phyloP scores from a whole-genome alignment of 1,284 basidiomycete genomes.

The Trichosporon faecale region DNA sequence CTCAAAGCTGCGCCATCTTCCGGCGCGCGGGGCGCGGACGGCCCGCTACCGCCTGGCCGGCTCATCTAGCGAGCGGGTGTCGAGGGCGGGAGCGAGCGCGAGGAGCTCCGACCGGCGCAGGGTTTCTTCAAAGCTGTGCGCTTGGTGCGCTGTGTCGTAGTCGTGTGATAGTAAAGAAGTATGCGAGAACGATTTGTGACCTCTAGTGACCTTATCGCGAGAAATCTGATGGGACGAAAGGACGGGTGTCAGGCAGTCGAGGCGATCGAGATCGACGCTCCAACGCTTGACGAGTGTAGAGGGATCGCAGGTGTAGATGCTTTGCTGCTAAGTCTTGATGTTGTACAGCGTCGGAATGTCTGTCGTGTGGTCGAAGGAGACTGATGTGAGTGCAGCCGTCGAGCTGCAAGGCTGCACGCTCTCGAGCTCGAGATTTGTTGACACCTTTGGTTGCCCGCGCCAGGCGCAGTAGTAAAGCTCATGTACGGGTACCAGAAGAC shows the following conservation, averaged over 20 bases:
- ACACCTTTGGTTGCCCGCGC: background rate
- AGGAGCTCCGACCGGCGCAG: background rate
- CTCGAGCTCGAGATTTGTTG: background rate
- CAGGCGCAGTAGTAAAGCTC: background rate
- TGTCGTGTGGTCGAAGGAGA: no score
- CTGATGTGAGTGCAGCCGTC: background rate
- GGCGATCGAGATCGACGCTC: background rate
- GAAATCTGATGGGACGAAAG: no score
- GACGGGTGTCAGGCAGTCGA: no score
- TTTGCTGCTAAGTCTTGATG: no score
- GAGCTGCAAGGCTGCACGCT: background rate
- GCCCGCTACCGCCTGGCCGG: background rate
- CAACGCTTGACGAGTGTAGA: background rate
- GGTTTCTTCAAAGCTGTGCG: background rate
- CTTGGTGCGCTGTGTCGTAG: background rate
- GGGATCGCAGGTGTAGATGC: no score
- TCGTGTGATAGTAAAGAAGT: no score
- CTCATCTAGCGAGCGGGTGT: background rate
- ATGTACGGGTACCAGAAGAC: constrained; percentile 8
- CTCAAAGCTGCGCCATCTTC: background rate
- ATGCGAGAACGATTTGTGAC: no score
- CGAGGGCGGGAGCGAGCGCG: background rate
- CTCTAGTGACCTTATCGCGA: no score
- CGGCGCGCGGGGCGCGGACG: background rate
- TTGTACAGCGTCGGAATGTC: no score